These are phyloP conservation scores for Trichosporon coremiiforme DNA, from an alignment of 1,284 basidiomycete genomes.

Conservation along the genomic window DNA sequence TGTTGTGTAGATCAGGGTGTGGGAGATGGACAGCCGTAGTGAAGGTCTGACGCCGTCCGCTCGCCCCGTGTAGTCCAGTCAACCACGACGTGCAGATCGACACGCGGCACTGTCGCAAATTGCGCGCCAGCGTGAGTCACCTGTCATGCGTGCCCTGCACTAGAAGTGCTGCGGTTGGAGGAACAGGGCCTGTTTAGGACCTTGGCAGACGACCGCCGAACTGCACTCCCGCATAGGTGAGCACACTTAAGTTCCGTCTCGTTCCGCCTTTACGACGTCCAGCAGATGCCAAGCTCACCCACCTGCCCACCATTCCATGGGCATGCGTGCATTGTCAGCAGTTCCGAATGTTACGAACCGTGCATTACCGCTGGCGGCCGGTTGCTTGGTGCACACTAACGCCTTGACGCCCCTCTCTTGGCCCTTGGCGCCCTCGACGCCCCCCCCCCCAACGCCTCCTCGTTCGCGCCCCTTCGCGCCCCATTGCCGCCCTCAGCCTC, in stretches of 20 bases:
- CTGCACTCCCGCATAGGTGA: neutral
- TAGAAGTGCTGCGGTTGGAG: neutral
- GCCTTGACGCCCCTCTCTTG: no score
- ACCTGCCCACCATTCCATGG: neutral
- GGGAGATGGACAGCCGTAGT: neutral
- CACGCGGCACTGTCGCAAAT: neutral
- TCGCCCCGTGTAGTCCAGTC: no score
- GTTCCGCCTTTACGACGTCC: no score
- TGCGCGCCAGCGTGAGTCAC: neutral
- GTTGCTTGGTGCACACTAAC: neutral
- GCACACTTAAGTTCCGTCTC: neutral
- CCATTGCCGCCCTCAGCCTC: neutral
- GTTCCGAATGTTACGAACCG: no score
- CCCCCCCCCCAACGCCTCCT: neutral
- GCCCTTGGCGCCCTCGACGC: neutral
- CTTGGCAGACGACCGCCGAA: neutral
- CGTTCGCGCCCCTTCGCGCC: constrained; percentile 1
- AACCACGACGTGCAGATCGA: neutral
- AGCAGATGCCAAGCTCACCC: neutral
- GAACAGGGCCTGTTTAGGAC: neutral
- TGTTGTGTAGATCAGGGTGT: neutral
- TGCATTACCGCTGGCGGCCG: neutral
- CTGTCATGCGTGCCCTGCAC: neutral
- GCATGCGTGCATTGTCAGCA: neutral
- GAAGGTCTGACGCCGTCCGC: neutral